Evolutionary conservation across 2,329 filamentous ascomycete genomes (phyloP).

Genomic region (Trichothecium sympodiale): DNA sequence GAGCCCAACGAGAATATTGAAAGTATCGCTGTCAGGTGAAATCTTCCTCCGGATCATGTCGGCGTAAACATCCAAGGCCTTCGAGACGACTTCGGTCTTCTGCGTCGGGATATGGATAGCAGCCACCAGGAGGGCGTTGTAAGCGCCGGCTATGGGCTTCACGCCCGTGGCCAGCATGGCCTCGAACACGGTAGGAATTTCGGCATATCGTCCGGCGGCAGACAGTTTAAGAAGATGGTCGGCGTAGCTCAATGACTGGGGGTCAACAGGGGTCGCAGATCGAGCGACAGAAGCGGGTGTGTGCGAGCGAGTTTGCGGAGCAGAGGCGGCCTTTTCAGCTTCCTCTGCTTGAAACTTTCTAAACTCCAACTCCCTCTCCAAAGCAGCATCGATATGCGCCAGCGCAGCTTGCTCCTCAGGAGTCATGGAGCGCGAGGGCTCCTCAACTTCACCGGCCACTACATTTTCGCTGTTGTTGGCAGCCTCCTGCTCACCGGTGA

Average conservation of each 20-base stretch:
- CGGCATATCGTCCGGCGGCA: constrained; percentile 61
- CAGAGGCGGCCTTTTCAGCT: constrained; percentile 29
- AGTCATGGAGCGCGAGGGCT: constrained; percentile 24
- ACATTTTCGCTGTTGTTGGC: constrained; percentile 19
- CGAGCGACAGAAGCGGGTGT: constrained; percentile 38
- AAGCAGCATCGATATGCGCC: constrained; percentile 75
- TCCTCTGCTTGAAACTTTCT: constrained; percentile 30
- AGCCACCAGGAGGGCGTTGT: constrained; percentile 80
- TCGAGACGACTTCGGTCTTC: constrained; percentile 75
- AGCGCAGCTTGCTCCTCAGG: constrained; percentile 47
- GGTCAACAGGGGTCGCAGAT: constrained; percentile 48
- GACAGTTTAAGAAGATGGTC: constrained; percentile 69
- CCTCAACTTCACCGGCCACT: constrained; percentile 21
- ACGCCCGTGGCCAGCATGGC: constrained; percentile 75
- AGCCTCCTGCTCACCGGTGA: constrained; percentile 47
- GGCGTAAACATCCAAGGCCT: constrained; percentile 88
- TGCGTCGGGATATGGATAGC: constrained; percentile 72
- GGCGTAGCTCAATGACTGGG: constrained; percentile 61
- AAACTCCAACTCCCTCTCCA: constrained; percentile 65
- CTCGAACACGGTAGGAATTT: constrained; percentile 87
- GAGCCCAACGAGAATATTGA: constrained; percentile 75
- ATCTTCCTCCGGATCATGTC: constrained; percentile 89
- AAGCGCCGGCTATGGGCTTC: constrained; percentile 72
- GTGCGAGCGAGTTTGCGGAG: constrained; percentile 27
- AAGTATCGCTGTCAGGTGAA: constrained; percentile 72